Evolutionary conservation across 306 rosid species (phyloP), one percentile per base, ranked within the genome.

Genomic region (Prosopis cineraria): DNA sequence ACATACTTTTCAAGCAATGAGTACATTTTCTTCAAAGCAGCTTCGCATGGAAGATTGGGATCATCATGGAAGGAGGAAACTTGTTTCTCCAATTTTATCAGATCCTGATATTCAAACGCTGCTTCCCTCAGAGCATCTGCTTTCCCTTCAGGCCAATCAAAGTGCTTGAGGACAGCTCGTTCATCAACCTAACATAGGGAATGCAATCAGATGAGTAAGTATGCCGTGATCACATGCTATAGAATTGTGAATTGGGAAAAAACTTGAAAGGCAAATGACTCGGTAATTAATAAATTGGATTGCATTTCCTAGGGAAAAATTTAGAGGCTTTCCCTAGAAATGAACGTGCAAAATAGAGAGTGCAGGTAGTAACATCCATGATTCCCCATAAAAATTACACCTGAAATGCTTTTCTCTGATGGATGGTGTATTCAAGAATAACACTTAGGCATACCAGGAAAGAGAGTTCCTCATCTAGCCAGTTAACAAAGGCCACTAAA

Each of bases 61-160:
- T 96, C 99, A 85, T 93, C 99, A 60, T 53, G 84, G 75, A 96
- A 96, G 68, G 96, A 84, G 81, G 98, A 80, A 79, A 89, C 94
- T 70, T 33, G 82, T 68, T 96, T 91, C 92, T 93, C 99, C 91
- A 93, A 77, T 82, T 91, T 96, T 85, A 91, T 81, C 67, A 96
- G 81, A 85, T 93, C 99, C 73, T 96, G 99, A 84, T 90, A 93
- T 75, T 96, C 99, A 72, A 96, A 96, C 75, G 99, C 89, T 25
- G 99, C 98, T 81, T 96, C 99, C 90, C 99, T 91, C 70, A 96
- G 76, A 59, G 99, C 99, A 83, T 96, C 99, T 31, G 97, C 97
- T 85, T 96, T 96, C 79, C 99, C 99, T 84, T 96, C 99, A 34
- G 99, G 99, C 99, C 99, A 96, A 82, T 96, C 99, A 37, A 96